These are phyloP conservation scores for Fusarium concolor DNA, from an alignment of 2,329 filamentous ascomycete genomes.

Conservation along the genomic window DNA sequence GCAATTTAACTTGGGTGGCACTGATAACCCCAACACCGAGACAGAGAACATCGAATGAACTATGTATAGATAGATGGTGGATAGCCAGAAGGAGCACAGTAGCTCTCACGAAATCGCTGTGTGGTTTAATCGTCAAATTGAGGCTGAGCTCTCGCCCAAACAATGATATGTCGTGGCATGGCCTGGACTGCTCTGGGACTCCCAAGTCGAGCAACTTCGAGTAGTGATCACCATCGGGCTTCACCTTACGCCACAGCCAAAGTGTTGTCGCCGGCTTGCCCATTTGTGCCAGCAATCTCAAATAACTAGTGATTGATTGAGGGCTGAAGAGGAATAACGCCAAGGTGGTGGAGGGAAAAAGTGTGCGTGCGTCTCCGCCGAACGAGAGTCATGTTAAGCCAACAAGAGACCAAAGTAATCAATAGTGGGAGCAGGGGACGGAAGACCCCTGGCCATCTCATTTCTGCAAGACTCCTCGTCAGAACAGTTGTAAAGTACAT, in stretches of 20 bases:
- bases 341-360: constrained; percentile 11
- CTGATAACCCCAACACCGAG: not conserved
- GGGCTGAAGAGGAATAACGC: constrained; percentile 1
- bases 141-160: constrained; percentile 9
- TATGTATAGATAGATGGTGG: not conserved
- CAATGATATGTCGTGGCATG: constrained; percentile 20
- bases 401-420: constrained; percentile 24
- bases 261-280: not conserved
- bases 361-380: constrained; percentile 10
- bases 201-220: constrained; percentile 5
- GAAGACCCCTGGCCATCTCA: constrained; percentile 33
- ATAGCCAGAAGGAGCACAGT: not conserved
- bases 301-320: constrained; percentile 3
- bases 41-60: not conserved
- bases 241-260: not conserved
- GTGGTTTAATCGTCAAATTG: constrained; percentile 7
- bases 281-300: not conserved
- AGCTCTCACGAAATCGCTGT: not conserved
- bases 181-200: constrained; percentile 20
- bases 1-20: not conserved
- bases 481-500: constrained; percentile 10
- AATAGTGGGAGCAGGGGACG: constrained; percentile 15
- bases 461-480: constrained; percentile 19
- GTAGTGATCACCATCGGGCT: constrained; percentile 16
- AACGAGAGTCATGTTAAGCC: constrained; percentile 4